Base-by-base conservation (phyloP, 78 protist genomes). In the slime mould (Dictyostelium discoideum) region DNA sequence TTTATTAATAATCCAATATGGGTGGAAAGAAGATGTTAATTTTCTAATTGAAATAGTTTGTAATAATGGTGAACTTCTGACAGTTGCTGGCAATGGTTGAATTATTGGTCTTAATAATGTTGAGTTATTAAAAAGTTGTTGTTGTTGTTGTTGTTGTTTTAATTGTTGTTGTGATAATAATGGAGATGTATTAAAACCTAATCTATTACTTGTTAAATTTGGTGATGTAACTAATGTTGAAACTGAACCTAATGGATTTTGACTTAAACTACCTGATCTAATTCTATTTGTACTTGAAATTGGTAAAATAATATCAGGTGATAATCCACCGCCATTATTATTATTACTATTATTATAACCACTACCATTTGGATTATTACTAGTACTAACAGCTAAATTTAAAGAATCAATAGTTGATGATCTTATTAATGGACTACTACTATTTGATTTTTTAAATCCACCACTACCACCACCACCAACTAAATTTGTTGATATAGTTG, bases 1-100 rank as follows among this genome's bases (percentile, higher is more conserved):
- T 40, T 92, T 92, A 39, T 92, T 92, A 2, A 73, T 42, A 3
- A 92, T 92, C 96, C 96, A 92, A 84, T 84, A 92, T 20, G 96
- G 89, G 24, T 92, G 96, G 50, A 85, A 92, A 42, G 94, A 80
- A 7, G 81, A 60, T 67, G 92, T 76, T 77, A 84, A 48, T 73
- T 92, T 84, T 92, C 96, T 76, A 85, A 84, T 85, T 7, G 87
- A 78, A 7, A 85, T 85, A 18, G 96, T 85, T 73, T 92, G 96
- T 10, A 84, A 42, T 24, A 92, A 44, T 92, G 92, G 89, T 26
- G 96, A 85, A 44, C 50, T 74, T 74, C 37, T 74, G 18, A 18
- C 7, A 22, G 77, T 69, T 26, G 29, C 5, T 60, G 69, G 69
- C 20, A 60, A 20, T 60, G n/a, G 69, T 60, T 60, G 69, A 60